Percentiles rank a stretch among this genome's conserved stretches.
Evolutionary conservation across 441 rosid species (phyloP).

Genomic region (Eugenia klotzschiana): DNA sequence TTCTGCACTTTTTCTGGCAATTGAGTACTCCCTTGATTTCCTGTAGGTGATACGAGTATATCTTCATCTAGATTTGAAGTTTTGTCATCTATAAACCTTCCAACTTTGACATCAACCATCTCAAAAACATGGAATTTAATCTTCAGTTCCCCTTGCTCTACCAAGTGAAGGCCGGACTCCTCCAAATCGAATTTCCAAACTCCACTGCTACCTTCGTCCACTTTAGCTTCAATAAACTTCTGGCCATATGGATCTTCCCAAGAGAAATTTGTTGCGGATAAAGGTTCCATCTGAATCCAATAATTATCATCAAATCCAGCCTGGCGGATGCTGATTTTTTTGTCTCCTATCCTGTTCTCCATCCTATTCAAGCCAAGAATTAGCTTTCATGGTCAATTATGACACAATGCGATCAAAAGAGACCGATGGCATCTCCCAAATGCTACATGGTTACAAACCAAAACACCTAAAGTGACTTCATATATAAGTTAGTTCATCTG

Average conservation of each 20-base stretch:
- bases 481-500: neutral
- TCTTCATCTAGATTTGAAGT: slow-evolving; percentile 20
- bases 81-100: slow-evolving; percentile 42
- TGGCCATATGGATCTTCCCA: slow-evolving; percentile 99
- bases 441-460: neutral
- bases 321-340: slow-evolving; percentile 65
- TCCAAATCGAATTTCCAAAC: slow-evolving; percentile 59
- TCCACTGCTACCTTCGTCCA: slow-evolving; percentile 28
- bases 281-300: slow-evolving; percentile 66
- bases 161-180: slow-evolving; percentile 29
- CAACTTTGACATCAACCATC: slow-evolving; percentile 62
- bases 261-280: slow-evolving; percentile 59
- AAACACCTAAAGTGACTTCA: neutral
- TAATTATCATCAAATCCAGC: slow-evolving; percentile 79
- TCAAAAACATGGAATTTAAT: slow-evolving; percentile 58
- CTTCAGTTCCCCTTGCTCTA: slow-evolving; percentile 32
- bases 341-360: slow-evolving; percentile 66
- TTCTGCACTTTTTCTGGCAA: slow-evolving; percentile 25
- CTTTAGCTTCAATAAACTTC: slow-evolving; percentile 56
- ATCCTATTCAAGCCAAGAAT: slow-evolving; percentile 37
- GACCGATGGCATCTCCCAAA: neutral
- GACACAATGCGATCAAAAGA: neutral
- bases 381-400: slow-evolving; percentile 4
- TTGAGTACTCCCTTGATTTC: slow-evolving; percentile 30
- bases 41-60: slow-evolving; percentile 25